Conservation (phyloP, 768 basidiomycete species). For the Termitomyces heimii region DNA sequence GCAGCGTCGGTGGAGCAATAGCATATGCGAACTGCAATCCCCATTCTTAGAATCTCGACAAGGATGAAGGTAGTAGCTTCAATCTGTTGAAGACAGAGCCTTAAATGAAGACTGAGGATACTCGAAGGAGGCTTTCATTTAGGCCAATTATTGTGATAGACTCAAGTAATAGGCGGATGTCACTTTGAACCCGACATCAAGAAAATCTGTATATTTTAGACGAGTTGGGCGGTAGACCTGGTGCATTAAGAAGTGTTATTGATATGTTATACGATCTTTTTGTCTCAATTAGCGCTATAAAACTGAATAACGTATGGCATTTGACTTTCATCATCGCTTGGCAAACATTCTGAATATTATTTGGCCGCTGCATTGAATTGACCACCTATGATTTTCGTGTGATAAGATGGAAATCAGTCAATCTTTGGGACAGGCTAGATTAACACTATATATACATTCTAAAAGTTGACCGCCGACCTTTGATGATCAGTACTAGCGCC, state of each 20-base stretch:
- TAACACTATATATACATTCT: neutral
- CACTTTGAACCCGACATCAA: neutral
- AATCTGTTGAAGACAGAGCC: neutral
- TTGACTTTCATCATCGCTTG: neutral
- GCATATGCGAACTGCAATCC: neutral
- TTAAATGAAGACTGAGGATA: neutral
- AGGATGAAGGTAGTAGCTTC: neutral
- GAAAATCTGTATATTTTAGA: neutral
- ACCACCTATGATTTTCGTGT: neutral
- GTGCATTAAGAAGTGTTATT: neutral
- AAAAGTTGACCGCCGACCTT: neutral
- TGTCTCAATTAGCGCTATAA: too few relatives aligned
- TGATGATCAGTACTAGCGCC: neutral
- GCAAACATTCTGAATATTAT: neutral
- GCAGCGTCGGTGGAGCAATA: slow-evolving; percentile 26
- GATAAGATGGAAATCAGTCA: neutral
- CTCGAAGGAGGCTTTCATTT: neutral
- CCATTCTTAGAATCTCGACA: neutral
- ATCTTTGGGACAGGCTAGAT: too few relatives aligned
- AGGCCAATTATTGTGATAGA: neutral
- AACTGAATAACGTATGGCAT: neutral
- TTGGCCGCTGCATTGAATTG: neutral
- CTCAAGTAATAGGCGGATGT: neutral
- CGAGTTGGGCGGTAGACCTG: neutral
- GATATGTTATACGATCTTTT: neutral